Base-by-base conservation (phyloP, 2,329 filamentous ascomycete genomes). In the Fusarium lyarnte region DNA sequence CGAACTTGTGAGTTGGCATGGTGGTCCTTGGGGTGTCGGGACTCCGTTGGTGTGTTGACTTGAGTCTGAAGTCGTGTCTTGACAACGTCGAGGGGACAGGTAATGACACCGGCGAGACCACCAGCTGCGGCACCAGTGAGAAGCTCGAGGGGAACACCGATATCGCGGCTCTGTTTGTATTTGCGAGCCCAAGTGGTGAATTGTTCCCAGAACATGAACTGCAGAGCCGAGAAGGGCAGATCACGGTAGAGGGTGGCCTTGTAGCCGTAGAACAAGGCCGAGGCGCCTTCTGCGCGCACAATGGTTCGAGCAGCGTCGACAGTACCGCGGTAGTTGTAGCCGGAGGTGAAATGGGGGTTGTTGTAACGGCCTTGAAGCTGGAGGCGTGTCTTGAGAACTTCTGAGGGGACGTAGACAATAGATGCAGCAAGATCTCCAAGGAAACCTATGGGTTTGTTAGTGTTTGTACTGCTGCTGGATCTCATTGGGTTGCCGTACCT, bases 181-280 rank as follows among this genome's bases (percentile, higher is more conserved):
- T 90, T 82, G 78, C 92, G 92, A 2, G 96, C 95, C 87, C 94
- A 89, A 49, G 87, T 90, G 77, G 95, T 93, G 79, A 95, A 95
- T 81, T 98, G 94, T 82, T 99, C 96, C 85, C 97, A 99, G 80
- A 99, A 98, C 78, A 97, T 95, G 82, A 99, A 98, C 79, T 99
- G 96, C 16, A 99, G 84, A 2, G 96, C 96, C 1, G 95, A 98
- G 80, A 98, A 99, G 4, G 96, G 96, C 27, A 99, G 87, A 78
- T 99, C 96, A 65, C 96, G 92, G 83, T 93, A 96, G 6, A 99
- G 89, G 0, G 96, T 99, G 16, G 96, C 96, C 81, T 96, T 96
- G 85, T 97, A 99, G n/a, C 96, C 96, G 76, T 97, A 92, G 81
- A 98, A 99, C 29, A 99, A 88, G 23, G 97, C 96, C 0, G 89